phyloP scores from a whole-genome alignment of 805 yeast genomes.

The Schwanniomyces pseudopolymorphus region DNA sequence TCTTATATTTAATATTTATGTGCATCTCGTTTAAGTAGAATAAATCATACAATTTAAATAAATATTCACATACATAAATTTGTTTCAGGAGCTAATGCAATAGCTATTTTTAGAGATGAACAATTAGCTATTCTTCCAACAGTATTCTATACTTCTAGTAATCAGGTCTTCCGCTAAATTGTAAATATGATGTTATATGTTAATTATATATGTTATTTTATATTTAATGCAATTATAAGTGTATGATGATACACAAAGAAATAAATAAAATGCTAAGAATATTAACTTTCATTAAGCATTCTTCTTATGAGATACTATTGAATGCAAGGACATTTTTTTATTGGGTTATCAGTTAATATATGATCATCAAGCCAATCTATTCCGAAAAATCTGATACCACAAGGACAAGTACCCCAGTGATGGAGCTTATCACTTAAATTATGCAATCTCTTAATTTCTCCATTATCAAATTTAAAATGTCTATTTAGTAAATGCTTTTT shows the following conservation, averaged over 20 bases:
- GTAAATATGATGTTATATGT: background rate
- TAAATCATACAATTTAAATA: no score
- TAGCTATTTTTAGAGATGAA: no score
- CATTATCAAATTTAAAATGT: constrained; percentile 57
- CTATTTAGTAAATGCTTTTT: constrained; percentile 63
- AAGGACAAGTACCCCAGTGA: constrained; percentile 51
- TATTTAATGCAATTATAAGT: background rate
- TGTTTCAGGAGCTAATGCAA: no score
- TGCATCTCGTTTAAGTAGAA: no score
- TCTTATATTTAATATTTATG: no score
- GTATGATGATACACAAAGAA: background rate
- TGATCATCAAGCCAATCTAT: constrained; percentile 39
- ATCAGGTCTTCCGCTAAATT: no score
- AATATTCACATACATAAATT: no score
- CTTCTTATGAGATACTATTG: constrained; percentile 7
- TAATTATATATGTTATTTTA: background rate
- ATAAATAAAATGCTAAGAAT: background rate
- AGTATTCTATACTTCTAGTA: no score
- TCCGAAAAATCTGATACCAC: constrained; percentile 34
- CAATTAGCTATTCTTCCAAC: no score
- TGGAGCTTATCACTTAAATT: constrained; percentile 53
- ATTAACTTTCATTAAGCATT: background rate
- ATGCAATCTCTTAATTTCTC: constrained; percentile 41
- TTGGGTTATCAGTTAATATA: constrained; percentile 24
- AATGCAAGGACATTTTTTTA: constrained; percentile 17